Evolutionary conservation across 2,329 filamentous ascomycete species (phyloP).

Genomic region (Hypomyces rosellus): DNA sequence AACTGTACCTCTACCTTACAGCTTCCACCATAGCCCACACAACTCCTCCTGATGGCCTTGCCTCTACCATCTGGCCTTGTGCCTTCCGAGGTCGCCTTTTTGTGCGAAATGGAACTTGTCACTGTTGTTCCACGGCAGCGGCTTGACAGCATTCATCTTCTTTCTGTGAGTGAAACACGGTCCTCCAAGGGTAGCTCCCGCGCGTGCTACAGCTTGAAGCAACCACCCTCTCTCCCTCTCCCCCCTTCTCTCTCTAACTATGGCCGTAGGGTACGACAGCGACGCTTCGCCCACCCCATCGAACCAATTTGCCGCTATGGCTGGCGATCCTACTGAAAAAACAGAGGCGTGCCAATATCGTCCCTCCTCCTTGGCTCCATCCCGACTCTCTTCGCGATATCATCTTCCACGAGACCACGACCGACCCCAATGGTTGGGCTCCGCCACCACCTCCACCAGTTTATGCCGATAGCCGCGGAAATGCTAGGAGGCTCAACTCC

Average conservation of each 20-base stretch:
- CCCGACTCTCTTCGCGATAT: constrained; percentile 69
- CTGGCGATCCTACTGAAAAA: constrained; percentile 91
- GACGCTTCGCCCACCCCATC: constrained; percentile 71
- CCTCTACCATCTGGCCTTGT: constrained; percentile 55
- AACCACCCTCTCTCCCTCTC: neutral
- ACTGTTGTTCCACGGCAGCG: constrained; percentile 88
- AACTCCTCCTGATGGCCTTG: constrained; percentile 36
- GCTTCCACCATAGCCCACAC: neutral
- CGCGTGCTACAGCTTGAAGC: too few species aligned
- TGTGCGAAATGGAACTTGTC: constrained; percentile 96
- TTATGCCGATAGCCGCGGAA: constrained; percentile 41
- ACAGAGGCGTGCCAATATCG: constrained; percentile 86
- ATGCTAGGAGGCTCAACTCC: constrained; percentile 30
- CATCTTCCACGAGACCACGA: constrained; percentile 71
- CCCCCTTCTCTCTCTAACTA: neutral
- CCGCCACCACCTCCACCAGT: constrained; percentile 64
- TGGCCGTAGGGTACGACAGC: constrained; percentile 68
- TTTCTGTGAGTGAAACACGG: constrained; percentile 55
- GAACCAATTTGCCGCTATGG: constrained; percentile 80
- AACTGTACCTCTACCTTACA: neutral
- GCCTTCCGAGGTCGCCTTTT: constrained; percentile 83
- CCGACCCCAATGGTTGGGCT: constrained; percentile 66
- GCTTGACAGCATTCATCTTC: constrained; percentile 76
- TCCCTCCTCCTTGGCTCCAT: constrained; percentile 84
- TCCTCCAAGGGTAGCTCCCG: too few species aligned